A percentile compares a stretch with the other conserved stretches of the same genome.
These are phyloP conservation scores for Strigomonas oncopelti DNA, from an alignment of 208 protist species.

Conservation along the genomic window DNA sequence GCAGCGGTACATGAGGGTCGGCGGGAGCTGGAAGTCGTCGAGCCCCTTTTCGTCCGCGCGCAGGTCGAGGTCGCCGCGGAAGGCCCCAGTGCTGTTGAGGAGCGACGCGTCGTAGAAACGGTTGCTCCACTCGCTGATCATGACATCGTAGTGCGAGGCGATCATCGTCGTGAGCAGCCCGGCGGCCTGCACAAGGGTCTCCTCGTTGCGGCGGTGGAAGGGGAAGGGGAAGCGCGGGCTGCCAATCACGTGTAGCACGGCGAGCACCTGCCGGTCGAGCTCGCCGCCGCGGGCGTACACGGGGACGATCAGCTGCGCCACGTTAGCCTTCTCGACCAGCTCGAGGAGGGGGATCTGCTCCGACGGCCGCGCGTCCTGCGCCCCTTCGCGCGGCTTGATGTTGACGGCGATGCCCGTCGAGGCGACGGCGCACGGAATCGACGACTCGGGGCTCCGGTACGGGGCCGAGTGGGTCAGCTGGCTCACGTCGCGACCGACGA, in stretches of 20 bases:
- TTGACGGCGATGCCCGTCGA: slow-evolving; percentile 79
- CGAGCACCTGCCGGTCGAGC: slow-evolving; percentile 32
- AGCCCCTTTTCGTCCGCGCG: slow-evolving; percentile 66
- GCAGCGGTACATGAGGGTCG: slow-evolving; percentile 70
- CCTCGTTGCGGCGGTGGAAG: slow-evolving; percentile 83
- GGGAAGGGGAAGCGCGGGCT: slow-evolving; percentile 66
- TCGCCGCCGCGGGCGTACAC: slow-evolving; percentile 60
- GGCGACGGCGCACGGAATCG: slow-evolving; percentile 66
- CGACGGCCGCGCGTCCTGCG: slow-evolving; percentile 17
- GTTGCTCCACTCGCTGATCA: slow-evolving; percentile 84
- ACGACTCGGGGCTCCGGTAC: slow-evolving; percentile 69
- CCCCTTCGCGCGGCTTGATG: slow-evolving; percentile 38
- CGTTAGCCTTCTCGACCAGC: slow-evolving; percentile 65
- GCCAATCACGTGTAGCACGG: slow-evolving; percentile 80
- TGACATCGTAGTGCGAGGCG: slow-evolving; percentile 76
- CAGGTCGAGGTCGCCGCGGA: slow-evolving; percentile 66
- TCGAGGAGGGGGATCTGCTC: slow-evolving; percentile 57
- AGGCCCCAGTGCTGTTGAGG: slow-evolving; percentile 54
- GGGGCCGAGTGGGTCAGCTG: slow-evolving; percentile 65
- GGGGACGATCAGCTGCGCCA: slow-evolving; percentile 77
- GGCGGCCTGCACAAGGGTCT: slow-evolving; percentile 62
- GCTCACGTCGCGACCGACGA: slow-evolving; percentile 66
- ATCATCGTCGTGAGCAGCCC: slow-evolving; percentile 70
- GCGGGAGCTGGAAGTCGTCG: slow-evolving; percentile 71
- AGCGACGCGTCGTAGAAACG: slow-evolving; percentile 74